Percentiles rank a stretch among this genome's conserved stretches.
These are phyloP conservation scores for Spathaspora sp. DNA, from an alignment of 805 yeast genomes.

Conservation along the genomic window DNA sequence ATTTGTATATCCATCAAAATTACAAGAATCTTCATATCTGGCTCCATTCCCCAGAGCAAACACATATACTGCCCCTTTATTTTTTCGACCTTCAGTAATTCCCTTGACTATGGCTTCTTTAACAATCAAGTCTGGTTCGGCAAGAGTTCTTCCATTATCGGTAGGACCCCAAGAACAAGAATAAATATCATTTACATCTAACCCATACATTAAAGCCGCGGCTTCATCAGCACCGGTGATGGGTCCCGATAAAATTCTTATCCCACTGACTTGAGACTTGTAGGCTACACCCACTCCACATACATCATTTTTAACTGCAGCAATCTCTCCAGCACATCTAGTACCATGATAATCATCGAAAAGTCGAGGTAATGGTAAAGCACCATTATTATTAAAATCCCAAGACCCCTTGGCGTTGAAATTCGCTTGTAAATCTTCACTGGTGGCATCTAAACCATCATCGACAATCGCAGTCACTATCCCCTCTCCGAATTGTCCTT, in stretches of 20 bases:
- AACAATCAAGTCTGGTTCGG: slow-evolving; percentile 77
- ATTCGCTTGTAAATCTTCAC: slow-evolving; percentile 65
- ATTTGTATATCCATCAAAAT: slow-evolving; percentile 96
- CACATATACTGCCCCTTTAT: slow-evolving; percentile 84
- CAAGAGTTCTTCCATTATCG: slow-evolving; percentile 85
- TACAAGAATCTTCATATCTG: slow-evolving; percentile 78
- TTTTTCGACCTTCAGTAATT: slow-evolving; percentile 71
- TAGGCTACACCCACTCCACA: slow-evolving; percentile 99
- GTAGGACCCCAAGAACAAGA: slow-evolving; percentile 99
- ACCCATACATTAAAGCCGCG: slow-evolving; percentile 72
- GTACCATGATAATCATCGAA: slow-evolving; percentile 92
- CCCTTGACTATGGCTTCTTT: slow-evolving; percentile 83
- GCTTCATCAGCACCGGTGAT: slow-evolving; percentile 90
- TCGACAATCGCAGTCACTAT: slow-evolving; percentile 86
- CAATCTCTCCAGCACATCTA: slow-evolving; percentile 96
- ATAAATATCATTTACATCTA: slow-evolving; percentile 86
- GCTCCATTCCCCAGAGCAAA: slow-evolving; percentile 98
- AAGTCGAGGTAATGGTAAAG: slow-evolving; percentile 76
- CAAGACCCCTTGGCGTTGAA: slow-evolving; percentile 81
- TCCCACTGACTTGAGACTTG: slow-evolving; percentile 80
- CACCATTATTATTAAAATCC: slow-evolving; percentile 80
- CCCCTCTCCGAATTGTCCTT: slow-evolving; percentile 76
- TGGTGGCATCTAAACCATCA: slow-evolving; percentile 87
- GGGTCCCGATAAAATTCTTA: slow-evolving; percentile 79
- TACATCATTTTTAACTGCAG: slow-evolving; percentile 77